A percentile compares a stretch with the other conserved stretches of the same genome.
Evolutionary conservation across 2,329 filamentous ascomycete species (phyloP).

Genomic region (Colletotrichum simmondsii): DNA sequence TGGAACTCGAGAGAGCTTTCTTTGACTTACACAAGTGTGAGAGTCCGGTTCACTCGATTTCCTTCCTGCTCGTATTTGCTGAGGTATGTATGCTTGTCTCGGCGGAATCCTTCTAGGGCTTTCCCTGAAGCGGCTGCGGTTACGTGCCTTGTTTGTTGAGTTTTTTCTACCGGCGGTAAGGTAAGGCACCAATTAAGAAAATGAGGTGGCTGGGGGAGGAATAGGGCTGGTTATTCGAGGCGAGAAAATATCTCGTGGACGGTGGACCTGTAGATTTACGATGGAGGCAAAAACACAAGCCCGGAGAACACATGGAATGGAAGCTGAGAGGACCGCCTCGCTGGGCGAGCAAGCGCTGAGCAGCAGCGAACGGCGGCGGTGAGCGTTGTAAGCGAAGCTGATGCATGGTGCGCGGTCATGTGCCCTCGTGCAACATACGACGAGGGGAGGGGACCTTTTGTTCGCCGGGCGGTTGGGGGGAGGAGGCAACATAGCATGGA

Average conservation of each 20-base stretch:
- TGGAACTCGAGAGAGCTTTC: background rate
- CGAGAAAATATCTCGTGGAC: background rate
- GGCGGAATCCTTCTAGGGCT: background rate
- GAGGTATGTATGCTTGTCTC: background rate
- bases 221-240: constrained; percentile 2
- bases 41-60: background rate
- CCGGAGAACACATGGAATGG: background rate
- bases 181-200: background rate
- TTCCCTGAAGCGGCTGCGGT: background rate
- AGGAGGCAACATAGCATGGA: background rate
- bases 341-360: background rate
- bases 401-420: constrained; percentile 26
- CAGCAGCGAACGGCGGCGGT: constrained; percentile 14
- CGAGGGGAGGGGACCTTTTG: background rate
- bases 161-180: background rate
- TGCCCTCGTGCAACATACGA: constrained; percentile 26
- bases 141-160: background rate
- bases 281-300: no score
- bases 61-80: constrained; percentile 5
- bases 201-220: background rate
- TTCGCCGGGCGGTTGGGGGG: constrained; percentile 7
- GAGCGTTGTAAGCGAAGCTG: constrained; percentile 20
- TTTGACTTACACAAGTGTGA: constrained; percentile 19
- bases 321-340: background rate
- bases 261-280: background rate